Percentiles rank a stretch among this genome's conserved stretches.
Evolutionary conservation across 208 protist species (phyloP).

Genomic region (Acanthamoeba divionensis): DNA sequence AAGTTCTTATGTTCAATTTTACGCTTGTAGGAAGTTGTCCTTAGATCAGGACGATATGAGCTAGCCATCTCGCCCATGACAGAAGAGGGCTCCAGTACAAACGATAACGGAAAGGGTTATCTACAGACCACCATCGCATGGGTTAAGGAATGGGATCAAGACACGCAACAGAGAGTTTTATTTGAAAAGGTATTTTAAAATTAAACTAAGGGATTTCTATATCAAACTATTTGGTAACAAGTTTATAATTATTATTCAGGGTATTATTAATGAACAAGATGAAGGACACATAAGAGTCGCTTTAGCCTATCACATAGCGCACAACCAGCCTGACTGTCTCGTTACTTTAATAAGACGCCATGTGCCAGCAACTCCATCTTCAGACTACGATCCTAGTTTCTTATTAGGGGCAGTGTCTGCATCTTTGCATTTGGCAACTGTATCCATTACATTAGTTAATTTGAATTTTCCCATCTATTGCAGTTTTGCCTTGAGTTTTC

Average conservation of each 20-base stretch:
- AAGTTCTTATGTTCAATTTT: no score
- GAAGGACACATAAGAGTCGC: no score
- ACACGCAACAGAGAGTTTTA: not conserved
- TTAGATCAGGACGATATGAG: no score
- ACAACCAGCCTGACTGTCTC: not conserved
- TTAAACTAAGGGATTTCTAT: no score
- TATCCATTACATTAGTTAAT: not conserved
- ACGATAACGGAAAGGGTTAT: not conserved
- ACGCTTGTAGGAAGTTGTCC: no score
- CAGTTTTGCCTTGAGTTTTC: no score
- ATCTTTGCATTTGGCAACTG: not conserved
- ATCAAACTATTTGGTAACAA: no score
- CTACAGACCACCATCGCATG: not conserved
- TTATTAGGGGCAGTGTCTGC: not conserved
- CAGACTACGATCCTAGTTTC: not conserved
- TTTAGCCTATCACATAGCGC: not conserved
- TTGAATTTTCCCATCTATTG: no score
- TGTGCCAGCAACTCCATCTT: not conserved
- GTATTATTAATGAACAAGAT: no score
- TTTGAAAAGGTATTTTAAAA: conserved; percentile 5
- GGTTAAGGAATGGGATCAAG: not conserved
- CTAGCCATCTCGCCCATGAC: no score
- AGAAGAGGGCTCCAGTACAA: no score
- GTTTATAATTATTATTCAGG: no score
- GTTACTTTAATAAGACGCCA: not conserved